A percentile compares a stretch with the other conserved stretches of the same genome.
Evolutionary conservation across 257 asterid species (phyloP).

Genomic region (Plantago ovata): DNA sequence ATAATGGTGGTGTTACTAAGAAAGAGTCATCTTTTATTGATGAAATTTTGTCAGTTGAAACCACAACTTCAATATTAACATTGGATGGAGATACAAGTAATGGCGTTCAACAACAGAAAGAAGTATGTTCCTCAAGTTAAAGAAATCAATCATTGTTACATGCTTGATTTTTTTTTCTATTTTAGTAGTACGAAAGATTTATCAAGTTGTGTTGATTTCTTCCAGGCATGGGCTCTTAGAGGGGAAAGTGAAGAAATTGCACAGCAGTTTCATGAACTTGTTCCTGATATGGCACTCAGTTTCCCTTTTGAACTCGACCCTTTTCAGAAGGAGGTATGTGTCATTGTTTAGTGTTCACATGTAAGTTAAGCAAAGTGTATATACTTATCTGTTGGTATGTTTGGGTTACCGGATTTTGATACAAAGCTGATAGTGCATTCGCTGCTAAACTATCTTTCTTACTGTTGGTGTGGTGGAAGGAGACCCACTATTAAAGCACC

Average conservation of each 20-base stretch:
- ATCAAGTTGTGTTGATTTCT: conserved; percentile 16
- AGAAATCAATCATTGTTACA: conserved; percentile 1
- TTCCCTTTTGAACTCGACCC: conserved; percentile 95
- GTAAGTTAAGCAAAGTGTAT: background rate
- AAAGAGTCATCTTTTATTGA: conserved; percentile 59
- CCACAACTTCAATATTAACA: conserved; percentile 32
- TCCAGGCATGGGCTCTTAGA: conserved; percentile 74
- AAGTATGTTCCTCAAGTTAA: conserved; percentile 34
- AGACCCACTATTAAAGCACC: too few species aligned
- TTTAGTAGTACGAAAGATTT: conserved; percentile 16
- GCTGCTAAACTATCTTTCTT: too few species aligned
- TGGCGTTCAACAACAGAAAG: conserved; percentile 46
- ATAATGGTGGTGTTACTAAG: conserved; percentile 28
- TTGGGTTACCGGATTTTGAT: too few species aligned
- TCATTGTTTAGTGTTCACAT: conserved; percentile 15
- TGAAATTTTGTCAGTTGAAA: conserved; percentile 65
- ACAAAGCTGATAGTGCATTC: too few species aligned
- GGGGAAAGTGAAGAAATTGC: conserved; percentile 63
- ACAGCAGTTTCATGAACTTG: conserved; percentile 69
- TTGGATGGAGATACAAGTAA: conserved; percentile 38
- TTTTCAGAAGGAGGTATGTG: conserved; percentile 89
- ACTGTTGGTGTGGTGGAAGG: too few species aligned
- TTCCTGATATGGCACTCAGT: conserved; percentile 93
- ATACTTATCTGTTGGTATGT: background rate
- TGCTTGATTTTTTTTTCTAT: background rate